Evolutionary conservation across 2,329 filamentous ascomycete genomes (phyloP), one percentile per base, ranked within the genome.

Genomic region (Didymella pomorum): DNA sequence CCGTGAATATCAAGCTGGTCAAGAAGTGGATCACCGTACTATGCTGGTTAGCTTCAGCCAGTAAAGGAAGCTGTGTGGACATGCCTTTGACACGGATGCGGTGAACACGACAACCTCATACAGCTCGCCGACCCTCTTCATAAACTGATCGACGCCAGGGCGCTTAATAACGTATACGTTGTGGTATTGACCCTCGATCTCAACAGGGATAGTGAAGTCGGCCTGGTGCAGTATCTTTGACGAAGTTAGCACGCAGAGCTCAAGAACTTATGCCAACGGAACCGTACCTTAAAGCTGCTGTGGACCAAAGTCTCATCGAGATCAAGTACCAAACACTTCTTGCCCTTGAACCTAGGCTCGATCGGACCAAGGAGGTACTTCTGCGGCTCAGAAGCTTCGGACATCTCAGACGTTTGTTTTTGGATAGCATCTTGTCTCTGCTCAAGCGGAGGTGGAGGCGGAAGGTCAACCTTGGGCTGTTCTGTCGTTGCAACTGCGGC

Each of bases 91-190:
- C 50, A 99, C 95, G 9, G 95, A 99, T 52, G 95, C 95, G 39
- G 95, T 99, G 76, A 99, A 99, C 44, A 99, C 94, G 25, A 99
- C 95, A 47, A 99, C 94, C 80, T 99, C 95, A 72, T 98, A 99
- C 48, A 99, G 84, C 79, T 99, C 95, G 48, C 95, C 95, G 33
- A 99, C 93, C 59, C 95, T 85, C 83, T 98, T 98, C 92, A 99
- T 97, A 79, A 99, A 99, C 65, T 96, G 89, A 75, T 99, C 95
- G 20, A 99, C 95, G 52, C 95, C 95, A n/a, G 95, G 95, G 71
- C 95, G 88, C 81, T 99, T 99, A 78, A 99, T 99, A 65, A 99
- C 95, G 76, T 99, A 99, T 53, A 99, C 96, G 72, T 99, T 99
- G 80, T 99, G 95, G 75, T 96, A 98, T 78, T 97, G 96, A 56